Evolutionary conservation across 208 protist genomes (phyloP), one percentile per base, ranked within the genome.

Genomic region (Trypanosoma platydactyli): DNA sequence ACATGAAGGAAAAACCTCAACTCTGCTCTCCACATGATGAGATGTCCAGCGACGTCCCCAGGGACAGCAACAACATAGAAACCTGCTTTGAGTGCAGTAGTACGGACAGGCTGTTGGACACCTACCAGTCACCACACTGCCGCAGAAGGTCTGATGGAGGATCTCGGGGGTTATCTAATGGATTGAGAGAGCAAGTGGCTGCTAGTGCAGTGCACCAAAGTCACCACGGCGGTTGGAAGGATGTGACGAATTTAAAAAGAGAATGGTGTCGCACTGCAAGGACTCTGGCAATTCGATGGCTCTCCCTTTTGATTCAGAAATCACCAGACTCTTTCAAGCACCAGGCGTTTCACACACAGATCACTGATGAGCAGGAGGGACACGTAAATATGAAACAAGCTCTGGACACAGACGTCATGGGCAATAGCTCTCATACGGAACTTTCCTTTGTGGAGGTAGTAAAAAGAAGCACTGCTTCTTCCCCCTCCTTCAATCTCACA

Each of bases 221-320:
- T 44, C 22, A 49, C 16, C 45, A 27, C 1, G n/a, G 46, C 29
- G 22, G 27, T 22, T 2, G 22, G 29, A 40, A 33, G 35, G 48
- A 68, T 38, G 33, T n/a, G 45, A 42, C 53, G 40, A 57, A 7
- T 50, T 68, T 27, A 40, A 60, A 59, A 25, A 5, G 13, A 29
- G 52, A 68, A 44, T 61, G 44, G 42, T 68, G 51, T 41, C 50
- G 63, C 18, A 58, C 5, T 84, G 85, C 72, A 73, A 75, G 80
- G 35, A 51, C 71, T 18, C 38, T 91, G 29, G 85, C 85, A 2
- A 71, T 69, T 11, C 79, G 82, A 45, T 82, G 79, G 71, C 80
- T 91, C 67, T 82, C 79, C 5, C 33, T 60, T 12, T 61, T 90
- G 18, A 83, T 84, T 73, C 57, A 81, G 18, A 54, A 63, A 20